A percentile compares a stretch with the other conserved stretches of the same genome.
Evolutionary conservation across 164 flowering plant species (phyloP).

Genomic region (Vitis amurensis): DNA sequence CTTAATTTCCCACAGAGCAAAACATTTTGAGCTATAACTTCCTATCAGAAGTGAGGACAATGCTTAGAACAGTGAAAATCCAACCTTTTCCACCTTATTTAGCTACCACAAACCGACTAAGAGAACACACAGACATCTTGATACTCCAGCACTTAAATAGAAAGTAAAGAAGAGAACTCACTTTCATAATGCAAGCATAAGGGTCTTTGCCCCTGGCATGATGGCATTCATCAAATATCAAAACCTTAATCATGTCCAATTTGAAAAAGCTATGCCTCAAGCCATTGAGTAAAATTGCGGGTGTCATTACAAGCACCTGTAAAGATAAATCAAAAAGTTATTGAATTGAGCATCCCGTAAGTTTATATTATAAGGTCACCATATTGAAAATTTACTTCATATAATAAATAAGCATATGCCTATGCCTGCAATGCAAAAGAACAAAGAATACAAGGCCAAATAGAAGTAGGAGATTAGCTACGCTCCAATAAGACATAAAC

Average conservation of each 20-base stretch:
- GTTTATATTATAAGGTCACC: neutral
- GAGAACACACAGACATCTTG: no score
- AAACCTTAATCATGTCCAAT: slow-evolving; percentile 56
- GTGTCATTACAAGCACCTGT: slow-evolving; percentile 94
- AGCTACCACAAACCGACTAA: neutral
- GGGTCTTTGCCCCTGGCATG: slow-evolving; percentile 74
- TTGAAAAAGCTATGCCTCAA: slow-evolving; percentile 67
- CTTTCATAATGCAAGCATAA: slow-evolving; percentile 82
- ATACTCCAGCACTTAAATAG: no score
- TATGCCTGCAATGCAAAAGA: no score
- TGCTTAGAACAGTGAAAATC: neutral
- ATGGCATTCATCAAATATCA: slow-evolving; percentile 93
- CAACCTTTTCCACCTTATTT: neutral
- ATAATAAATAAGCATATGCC: no score
- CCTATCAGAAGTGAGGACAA: neutral
- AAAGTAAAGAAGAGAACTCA: slow-evolving; percentile 20
- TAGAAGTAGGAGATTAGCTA: no score
- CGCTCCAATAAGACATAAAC: no score
- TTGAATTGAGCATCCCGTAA: neutral
- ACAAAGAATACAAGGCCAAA: no score
- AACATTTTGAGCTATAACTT: neutral
- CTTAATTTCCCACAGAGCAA: neutral
- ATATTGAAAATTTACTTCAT: no score
- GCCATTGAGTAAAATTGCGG: slow-evolving; percentile 60
- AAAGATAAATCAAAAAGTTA: slow-evolving; percentile 1